These are phyloP conservation scores for Prunus mira DNA, from an alignment of 306 rosid genomes.

Conservation along the genomic window DNA sequence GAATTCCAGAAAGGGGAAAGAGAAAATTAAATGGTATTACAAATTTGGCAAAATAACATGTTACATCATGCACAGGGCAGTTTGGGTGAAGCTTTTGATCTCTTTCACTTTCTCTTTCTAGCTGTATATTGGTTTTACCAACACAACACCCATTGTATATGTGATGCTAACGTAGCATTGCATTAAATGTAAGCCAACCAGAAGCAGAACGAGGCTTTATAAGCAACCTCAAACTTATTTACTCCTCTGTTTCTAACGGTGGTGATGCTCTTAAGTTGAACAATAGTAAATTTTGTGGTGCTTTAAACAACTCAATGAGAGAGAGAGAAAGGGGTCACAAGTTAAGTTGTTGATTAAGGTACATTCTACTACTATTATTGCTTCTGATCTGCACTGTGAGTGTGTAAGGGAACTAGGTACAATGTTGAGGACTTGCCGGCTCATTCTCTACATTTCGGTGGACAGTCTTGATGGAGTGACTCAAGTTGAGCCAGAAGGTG, in stretches of 20 bases:
- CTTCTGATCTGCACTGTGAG: background rate
- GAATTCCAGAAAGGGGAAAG: background rate
- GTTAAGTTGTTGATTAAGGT: background rate
- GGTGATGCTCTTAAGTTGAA: background rate
- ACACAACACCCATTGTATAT: no score
- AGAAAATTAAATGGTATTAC: background rate
- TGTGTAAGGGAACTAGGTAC: background rate
- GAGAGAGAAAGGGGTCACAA: background rate
- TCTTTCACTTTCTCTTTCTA: background rate
- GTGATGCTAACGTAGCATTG: no score
- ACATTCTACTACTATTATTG: background rate
- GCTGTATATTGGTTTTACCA: no score
- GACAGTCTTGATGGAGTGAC: background rate
- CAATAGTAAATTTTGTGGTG: background rate
- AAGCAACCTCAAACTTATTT: background rate
- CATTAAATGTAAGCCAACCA: background rate
- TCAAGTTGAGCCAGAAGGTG: background rate
- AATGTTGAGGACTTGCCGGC: background rate
- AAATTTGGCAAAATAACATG: background rate
- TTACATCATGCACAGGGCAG: background rate
- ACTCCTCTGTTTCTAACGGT: background rate
- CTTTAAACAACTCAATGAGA: background rate
- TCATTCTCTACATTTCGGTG: background rate
- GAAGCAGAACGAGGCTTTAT: background rate
- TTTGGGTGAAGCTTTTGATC: background rate